Conservation (phyloP, 2,329 filamentous ascomycete genomes). For the Phialocephala sp. region DNA sequence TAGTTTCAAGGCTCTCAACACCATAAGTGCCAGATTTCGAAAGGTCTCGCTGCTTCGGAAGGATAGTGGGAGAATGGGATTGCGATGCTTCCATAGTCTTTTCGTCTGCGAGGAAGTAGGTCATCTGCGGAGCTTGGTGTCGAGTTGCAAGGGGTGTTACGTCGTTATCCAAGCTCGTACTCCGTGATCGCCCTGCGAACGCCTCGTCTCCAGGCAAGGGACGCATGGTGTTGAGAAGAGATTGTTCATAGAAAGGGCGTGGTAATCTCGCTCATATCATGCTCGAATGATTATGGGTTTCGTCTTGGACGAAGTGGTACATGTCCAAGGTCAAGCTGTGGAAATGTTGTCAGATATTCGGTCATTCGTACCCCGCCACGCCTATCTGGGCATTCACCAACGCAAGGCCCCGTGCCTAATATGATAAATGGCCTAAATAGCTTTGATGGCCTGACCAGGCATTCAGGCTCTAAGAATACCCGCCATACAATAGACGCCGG, state of each 20-base stretch:
- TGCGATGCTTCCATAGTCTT: constrained; percentile 51
- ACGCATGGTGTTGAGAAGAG: constrained; percentile 46
- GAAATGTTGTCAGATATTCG: constrained; percentile 20
- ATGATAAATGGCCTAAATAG: neutral
- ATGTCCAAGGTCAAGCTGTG: constrained; percentile 7
- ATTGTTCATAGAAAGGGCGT: constrained; percentile 9
- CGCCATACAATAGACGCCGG: constrained; percentile 4
- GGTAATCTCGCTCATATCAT: constrained; percentile 28
- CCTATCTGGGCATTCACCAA: constrained; percentile 1
- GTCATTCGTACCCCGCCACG: constrained; percentile 23
- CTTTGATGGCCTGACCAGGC: neutral
- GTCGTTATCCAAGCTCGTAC: constrained; percentile 47
- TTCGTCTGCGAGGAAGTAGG: constrained; percentile 58
- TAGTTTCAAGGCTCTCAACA: constrained; percentile 44
- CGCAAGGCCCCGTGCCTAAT: neutral
- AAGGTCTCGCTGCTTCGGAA: constrained; percentile 43
- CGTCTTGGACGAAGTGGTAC: neutral
- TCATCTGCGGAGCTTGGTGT: constrained; percentile 52
- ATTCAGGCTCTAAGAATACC: neutral
- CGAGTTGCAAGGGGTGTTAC: constrained; percentile 43
- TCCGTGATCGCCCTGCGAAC: constrained; percentile 46
- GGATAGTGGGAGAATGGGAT: constrained; percentile 40
- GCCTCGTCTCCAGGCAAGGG: constrained; percentile 53
- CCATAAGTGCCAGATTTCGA: constrained; percentile 44
- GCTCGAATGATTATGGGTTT: constrained; percentile 7